phyloP scores from a whole-genome alignment of 192 early-diverging fungal genomes.

The Entomortierella beljakovae region DNA sequence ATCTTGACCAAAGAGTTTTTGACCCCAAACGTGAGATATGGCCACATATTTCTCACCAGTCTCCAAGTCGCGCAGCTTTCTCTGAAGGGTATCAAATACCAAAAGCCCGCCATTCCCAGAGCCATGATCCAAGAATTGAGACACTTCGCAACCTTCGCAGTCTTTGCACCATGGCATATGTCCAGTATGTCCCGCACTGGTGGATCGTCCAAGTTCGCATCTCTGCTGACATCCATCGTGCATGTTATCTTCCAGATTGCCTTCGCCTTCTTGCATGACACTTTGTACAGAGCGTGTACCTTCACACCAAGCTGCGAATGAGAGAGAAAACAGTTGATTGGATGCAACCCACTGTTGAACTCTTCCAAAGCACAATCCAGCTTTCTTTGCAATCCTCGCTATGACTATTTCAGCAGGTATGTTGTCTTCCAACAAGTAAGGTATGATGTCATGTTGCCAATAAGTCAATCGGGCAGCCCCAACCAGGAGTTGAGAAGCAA shows the following conservation, averaged over 20 bases:
- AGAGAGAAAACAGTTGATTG: background rate
- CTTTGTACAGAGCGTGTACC: background rate
- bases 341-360: conserved; percentile 6
- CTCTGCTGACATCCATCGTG: background rate
- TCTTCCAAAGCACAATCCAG: conserved; percentile 11
- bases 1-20: conserved; percentile 10
- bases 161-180: conserved; percentile 15
- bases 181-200: conserved; percentile 2
- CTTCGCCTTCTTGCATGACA: background rate
- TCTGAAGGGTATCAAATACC: background rate
- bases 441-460: background rate
- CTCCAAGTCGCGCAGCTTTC: background rate
- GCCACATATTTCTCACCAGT: conserved; percentile 3
- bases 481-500: background rate
- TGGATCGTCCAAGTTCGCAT: conserved; percentile 2
- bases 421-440: background rate
- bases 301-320: conserved; percentile 7
- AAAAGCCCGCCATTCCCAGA: background rate
- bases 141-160: background rate
- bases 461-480: background rate
- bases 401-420: background rate
- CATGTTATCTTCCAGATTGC: background rate
- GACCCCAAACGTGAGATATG: conserved; percentile 14
- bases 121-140: background rate
- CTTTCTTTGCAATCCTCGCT: background rate